Base-by-base conservation (phyloP, 1,284 basidiomycete species). In the Cutaneotrichosporon arboriforme region DNA sequence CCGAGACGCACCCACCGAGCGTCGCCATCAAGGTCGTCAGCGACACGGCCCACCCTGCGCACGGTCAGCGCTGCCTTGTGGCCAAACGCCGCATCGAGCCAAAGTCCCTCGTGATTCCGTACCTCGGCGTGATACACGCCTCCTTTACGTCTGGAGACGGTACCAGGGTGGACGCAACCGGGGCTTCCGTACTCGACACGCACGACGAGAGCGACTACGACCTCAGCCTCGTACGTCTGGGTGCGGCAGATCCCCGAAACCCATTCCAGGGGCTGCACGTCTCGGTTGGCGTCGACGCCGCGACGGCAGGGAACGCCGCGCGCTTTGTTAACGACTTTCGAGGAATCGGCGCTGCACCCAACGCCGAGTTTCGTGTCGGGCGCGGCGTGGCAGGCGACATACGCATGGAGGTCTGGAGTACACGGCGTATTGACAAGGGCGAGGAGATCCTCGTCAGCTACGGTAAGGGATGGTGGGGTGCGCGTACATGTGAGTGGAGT, bases 401-500 rank as follows among this genome's bases (percentile, higher is more conserved):
- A 59, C 78, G 84, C 49, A 91, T 93, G 81, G 80, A 83, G 59
- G 79, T 93, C 17, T 87, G 84, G 83, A 81, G 78, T 48, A 80
- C 80, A 52, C 54, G 54, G 41, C 77, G 81, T 35, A 83, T 96
- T 49, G 81, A 77, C 59, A 90, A 87, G 68, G 88, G 88, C 2
- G 83, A 90, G 14, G 92, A 96, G 73, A 81, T 97, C 39, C 70
- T 92, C 31, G 86, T 94, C 33, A 89, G 85, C 20, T 96, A 96
- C 68, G 91, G 91, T n/a, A 92, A 92, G 66, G 80, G 81, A n/a
- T 94, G 87, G 83, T 93, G 90, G 90, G 76, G 72, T 21, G 79
- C 79, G 17, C 22, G 49, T 15, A 37, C 21, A 7, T 41, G 26
- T 31, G 10, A 31, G 26, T 31, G 26, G 26, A 31, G 7, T n/a